phyloP scores from a whole-genome alignment of 2,329 filamentous ascomycete species.

The Alternaria triticina region DNA sequence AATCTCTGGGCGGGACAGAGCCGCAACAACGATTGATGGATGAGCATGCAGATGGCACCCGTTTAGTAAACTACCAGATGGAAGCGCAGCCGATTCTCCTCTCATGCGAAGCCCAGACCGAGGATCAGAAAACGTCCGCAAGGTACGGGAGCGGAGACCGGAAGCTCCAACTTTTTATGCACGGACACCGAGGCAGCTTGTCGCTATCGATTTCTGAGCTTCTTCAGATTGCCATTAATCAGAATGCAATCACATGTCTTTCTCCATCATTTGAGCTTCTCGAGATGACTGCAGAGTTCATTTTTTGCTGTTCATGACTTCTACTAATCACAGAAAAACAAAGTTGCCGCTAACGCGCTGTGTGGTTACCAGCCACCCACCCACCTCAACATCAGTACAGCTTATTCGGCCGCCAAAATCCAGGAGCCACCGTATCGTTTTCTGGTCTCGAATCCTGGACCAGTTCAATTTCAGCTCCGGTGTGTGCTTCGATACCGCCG shows the following conservation, averaged over 20 bases:
- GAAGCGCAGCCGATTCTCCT: conserved; percentile 17
- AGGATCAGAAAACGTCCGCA: conserved; percentile 27
- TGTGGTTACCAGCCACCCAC: not conserved
- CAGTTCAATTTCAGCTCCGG: not conserved
- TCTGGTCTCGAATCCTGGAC: conserved; percentile 4
- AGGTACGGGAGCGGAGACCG: conserved; percentile 6
- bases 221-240: not conserved
- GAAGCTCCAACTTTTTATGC: conserved; percentile 11
- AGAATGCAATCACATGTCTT: not conserved
- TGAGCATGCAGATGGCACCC: conserved; percentile 33
- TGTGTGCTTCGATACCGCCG: not conserved
- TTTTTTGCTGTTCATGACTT: not conserved
- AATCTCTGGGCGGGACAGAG: conserved; percentile 31
- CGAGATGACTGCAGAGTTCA: not conserved
- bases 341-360: not conserved
- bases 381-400: conserved; percentile 48
- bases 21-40: conserved; percentile 26
- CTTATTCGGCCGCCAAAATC: conserved; percentile 55
- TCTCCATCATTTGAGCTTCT: not conserved
- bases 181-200: conserved; percentile 14
- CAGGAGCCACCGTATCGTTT: conserved; percentile 26
- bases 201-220: not conserved
- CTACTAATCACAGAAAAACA: not conserved
- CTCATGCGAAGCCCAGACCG: conserved; percentile 28
- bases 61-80: conserved; percentile 24